These are phyloP conservation scores for Diddensiella santjacobensis DNA, from an alignment of 805 yeast species.

Conservation along the genomic window DNA sequence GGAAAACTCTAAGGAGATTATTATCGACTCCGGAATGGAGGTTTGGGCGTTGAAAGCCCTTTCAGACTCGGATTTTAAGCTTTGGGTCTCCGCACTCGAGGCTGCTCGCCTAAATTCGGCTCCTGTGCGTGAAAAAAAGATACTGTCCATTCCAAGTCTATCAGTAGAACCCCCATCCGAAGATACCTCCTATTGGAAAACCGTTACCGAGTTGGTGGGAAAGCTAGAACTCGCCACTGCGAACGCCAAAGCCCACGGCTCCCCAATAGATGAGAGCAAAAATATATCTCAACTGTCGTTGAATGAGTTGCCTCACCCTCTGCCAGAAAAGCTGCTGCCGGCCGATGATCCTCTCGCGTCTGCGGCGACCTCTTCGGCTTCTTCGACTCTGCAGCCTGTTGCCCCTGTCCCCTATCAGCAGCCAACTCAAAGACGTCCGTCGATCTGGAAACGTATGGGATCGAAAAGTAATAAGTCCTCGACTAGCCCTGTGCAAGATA, in stretches of 20 bases:
- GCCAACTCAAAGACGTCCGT: constrained; percentile 17
- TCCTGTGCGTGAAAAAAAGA: not conserved
- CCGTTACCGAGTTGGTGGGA: constrained; percentile 1
- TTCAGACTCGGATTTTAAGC: constrained; percentile 59
- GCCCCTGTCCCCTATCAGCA: constrained; percentile 8
- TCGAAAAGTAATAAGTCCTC: not conserved
- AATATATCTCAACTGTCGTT: constrained; percentile 13
- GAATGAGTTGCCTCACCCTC: not conserved
- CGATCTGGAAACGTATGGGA: constrained; percentile 19
- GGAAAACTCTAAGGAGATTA: constrained; percentile 59
- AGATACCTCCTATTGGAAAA: constrained; percentile 3
- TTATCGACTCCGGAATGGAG: constrained; percentile 92
- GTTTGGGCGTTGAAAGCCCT: constrained; percentile 82
- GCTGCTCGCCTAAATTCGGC: constrained; percentile 1
- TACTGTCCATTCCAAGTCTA: not conserved
- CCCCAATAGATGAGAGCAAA: not conserved
- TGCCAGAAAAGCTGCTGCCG: not conserved
- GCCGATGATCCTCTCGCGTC: not conserved
- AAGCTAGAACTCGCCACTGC: constrained; percentile 1
- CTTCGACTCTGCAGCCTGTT: not conserved
- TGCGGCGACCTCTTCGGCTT: not conserved
- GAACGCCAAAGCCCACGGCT: not conserved
- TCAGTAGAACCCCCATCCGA: not conserved
- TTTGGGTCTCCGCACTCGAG: constrained; percentile 82
- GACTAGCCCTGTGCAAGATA: not conserved